Evolutionary conservation across 1,284 basidiomycete genomes (phyloP), one percentile per base, ranked within the genome.

Genomic region (Moesziomyces globuligerus): DNA sequence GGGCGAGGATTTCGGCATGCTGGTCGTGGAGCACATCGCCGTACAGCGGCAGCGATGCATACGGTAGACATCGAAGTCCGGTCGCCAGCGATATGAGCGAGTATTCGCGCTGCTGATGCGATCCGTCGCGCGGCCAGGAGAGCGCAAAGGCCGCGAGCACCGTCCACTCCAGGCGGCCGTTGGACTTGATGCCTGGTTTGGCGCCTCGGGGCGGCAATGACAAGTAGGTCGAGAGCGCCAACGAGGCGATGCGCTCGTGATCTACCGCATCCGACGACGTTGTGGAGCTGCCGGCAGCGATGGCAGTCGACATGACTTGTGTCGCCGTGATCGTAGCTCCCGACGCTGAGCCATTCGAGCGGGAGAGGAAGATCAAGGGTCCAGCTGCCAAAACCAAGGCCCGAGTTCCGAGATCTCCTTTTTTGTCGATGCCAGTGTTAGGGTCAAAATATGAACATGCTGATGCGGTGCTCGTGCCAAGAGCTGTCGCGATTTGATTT

Each of bases 1-100:
- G 86, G 0, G 92, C 92, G 15, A 96, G 85, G 17, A 95, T 87
- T 83, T 97, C 94, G 3, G 94, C 94, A 81, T 97, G 94, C 45
- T 87, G 89, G 77, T 97, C 94, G 78, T 95, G 92, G 24, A 97
- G 69, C 1, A 89, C 86, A 75, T 96, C 91, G 0, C 94, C 94
- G n/a, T 85, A 84, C 3, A 82, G 76, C 0, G 91, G 89, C 0
- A 93, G 85, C 45, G 86, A 86, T 6, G 83, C 75, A 13, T 85
- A 86, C 0, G 94, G 92, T 0, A 94, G 86, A 72, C 91, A 93
- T 84, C 95, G 96, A 8, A 90, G 90, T 8, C 94, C 94, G 2
- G 93, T 92, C 0, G 88, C 91, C 13, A 93, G 80, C 28, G 90
- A 88, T 38, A 94, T 87, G 49, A 70, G 28, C 10, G 44, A 17